Percentiles rank a stretch among this genome's conserved stretches.
phyloP scores from a whole-genome alignment of 257 asterid species.

The Solanum paucissectum region DNA sequence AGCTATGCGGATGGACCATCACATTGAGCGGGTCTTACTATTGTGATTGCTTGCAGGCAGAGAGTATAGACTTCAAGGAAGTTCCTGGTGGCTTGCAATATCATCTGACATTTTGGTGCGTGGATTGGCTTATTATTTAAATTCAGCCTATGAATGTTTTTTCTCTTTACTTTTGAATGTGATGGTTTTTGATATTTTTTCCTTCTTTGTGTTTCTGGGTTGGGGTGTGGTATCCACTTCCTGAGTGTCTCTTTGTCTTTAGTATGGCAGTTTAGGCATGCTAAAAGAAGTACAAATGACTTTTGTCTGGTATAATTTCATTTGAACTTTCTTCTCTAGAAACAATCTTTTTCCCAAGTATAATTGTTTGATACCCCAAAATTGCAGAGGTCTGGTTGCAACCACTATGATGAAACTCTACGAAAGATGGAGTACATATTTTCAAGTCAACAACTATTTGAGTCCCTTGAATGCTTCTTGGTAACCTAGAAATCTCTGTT shows the following conservation, averaged over 20 bases:
- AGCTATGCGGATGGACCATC: neutral
- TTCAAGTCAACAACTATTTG: neutral
- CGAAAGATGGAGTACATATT: neutral
- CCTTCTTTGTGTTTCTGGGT: neutral
- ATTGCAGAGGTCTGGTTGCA: neutral
- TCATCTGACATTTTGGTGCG: neutral
- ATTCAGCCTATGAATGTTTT: neutral
- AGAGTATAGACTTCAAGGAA: neutral
- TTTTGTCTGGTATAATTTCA: neutral
- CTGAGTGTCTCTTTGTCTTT: neutral
- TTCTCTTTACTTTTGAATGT: neutral
- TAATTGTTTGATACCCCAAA: neutral
- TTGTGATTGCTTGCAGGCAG: neutral
- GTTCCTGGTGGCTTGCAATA: neutral
- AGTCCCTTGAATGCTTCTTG: neutral
- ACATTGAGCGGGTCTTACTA: neutral
- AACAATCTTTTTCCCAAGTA: neutral
- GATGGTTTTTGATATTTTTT: neutral
- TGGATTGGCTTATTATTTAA: neutral
- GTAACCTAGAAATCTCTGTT: neutral
- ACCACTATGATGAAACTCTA: neutral
- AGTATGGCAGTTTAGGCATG: neutral
- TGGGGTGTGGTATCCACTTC: neutral
- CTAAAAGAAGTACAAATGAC: neutral
- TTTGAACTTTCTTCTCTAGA: neutral